Evolutionary conservation across 345 rosid genomes (phyloP).

Genomic region (Aethionema arabicum): DNA sequence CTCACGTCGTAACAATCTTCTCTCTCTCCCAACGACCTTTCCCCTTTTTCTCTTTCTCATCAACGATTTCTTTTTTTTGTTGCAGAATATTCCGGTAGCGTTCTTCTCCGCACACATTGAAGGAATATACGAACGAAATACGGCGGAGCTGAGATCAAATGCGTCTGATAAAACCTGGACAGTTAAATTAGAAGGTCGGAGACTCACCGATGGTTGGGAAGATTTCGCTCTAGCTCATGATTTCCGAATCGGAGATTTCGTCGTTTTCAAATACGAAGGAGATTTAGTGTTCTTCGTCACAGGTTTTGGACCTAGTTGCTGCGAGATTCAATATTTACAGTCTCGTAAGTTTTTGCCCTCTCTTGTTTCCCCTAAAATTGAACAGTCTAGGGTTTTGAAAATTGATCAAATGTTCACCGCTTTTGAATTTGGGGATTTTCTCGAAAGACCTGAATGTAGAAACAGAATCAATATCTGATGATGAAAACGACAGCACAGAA

Average conservation of each 20-base stretch:
- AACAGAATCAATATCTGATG: neutral
- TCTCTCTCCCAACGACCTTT: neutral
- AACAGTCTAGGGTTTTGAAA: neutral
- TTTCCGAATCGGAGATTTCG: slow-evolving; percentile 26
- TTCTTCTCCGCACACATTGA: slow-evolving; percentile 22
- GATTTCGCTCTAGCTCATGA: slow-evolving; percentile 32
- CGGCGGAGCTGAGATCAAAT: slow-evolving; percentile 28
- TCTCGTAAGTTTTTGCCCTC: slow-evolving; percentile 8
- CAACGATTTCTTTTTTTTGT: neutral
- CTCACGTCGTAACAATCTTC: slow-evolving; percentile 23
- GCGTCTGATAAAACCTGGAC: slow-evolving; percentile 10
- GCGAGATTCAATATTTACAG: slow-evolving; percentile 16
- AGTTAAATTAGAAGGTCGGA: slow-evolving; percentile 31
- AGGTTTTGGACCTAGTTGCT: slow-evolving; percentile 26
- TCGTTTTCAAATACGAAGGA: slow-evolving; percentile 30
- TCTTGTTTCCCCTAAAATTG: neutral
- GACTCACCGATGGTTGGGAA: slow-evolving; percentile 27
- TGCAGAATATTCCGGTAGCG: slow-evolving; percentile 31
- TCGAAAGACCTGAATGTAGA: neutral
- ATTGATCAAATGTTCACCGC: neutral
- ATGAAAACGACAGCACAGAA: no score
- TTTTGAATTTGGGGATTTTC: neutral
- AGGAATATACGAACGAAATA: slow-evolving; percentile 25
- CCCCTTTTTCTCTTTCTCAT: neutral
- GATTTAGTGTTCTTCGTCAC: slow-evolving; percentile 34